Evolutionary conservation across 768 basidiomycete species (phyloP), one percentile per base, ranked within the genome.

Genomic region (Mycena rosella): DNA sequence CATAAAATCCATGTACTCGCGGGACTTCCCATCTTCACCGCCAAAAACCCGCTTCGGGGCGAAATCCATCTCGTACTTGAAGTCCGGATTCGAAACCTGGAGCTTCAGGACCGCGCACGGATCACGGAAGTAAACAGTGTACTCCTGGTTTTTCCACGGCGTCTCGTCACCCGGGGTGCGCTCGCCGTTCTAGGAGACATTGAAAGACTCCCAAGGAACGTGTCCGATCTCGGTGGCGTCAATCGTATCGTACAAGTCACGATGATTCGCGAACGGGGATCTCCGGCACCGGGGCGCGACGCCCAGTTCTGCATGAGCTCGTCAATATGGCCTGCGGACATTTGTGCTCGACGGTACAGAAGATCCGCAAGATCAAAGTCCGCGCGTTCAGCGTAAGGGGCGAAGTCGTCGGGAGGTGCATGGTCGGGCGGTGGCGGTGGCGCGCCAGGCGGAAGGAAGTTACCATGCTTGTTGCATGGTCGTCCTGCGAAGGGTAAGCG

Each of bases 1-100:
- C 71, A 76, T 75, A 32, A 76, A 68, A 34, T 76, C 67, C 34
- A 61, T 51, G 40, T 68, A 76, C 15, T 62, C 63, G 2, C 71
- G 68, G 17, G n/a, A n/a, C n/a, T n/a, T n/a, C n/a, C n/a, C n/a
- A n/a, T n/a, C n/a, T n/a, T 60, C 70, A 0, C 65, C 65, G 26
- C 70, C 57, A 9, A 65, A 30, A 2, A 72, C 68, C 3, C 58
- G 61, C 26, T 76, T 69, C 1, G 74, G 72, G 5, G 67, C 63
- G 51, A 64, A 76, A 44, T 79, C 77, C 51, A 79, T 69, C 47
- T 77, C 72, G 9, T 32, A 42, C 42, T 59, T 63, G 61, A 75
- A 77, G n/a, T 79, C 77, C 0, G 73, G 75, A 63, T 77, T 78
- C 0, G 47, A 65, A 5, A 78, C 56, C 57, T 73, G 71, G 24